phyloP scores from a whole-genome alignment of 805 yeast genomes.

The Myxozyma mucilagina region DNA sequence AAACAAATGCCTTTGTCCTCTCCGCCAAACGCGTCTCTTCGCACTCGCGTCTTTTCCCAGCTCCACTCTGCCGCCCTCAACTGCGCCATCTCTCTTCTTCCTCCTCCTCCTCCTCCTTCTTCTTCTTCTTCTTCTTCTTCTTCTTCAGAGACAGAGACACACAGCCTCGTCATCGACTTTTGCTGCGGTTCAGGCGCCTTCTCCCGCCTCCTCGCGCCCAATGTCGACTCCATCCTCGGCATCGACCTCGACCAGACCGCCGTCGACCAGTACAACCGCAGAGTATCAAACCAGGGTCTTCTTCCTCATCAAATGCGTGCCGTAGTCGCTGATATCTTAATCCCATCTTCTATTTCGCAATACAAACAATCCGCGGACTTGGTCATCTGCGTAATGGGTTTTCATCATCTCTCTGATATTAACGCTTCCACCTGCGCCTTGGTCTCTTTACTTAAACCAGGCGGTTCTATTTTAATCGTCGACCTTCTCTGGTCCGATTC shows the following conservation, averaged over 20 bases:
- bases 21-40: too few species aligned
- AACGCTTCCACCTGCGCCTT: neutral
- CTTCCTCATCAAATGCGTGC: conserved; percentile 16
- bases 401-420: conserved; percentile 23
- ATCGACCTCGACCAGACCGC: conserved; percentile 12
- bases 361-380: conserved; percentile 4
- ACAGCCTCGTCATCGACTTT: conserved; percentile 17
- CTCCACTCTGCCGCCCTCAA: conserved; percentile 1
- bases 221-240: conserved; percentile 13
- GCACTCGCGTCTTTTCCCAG: too few species aligned
- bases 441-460: neutral
- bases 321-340: conserved; percentile 5
- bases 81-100: too few species aligned
- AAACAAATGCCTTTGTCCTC: too few species aligned
- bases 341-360: neutral
- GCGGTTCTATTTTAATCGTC: conserved; percentile 20
- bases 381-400: conserved; percentile 20
- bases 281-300: conserved; percentile 25
- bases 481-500: conserved; percentile 10
- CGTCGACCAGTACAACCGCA: conserved; percentile 10
- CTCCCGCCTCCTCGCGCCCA: conserved; percentile 17
- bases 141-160: too few species aligned
- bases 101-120: too few species aligned
- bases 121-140: too few species aligned
- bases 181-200: conserved; percentile 30